phyloP scores from a whole-genome alignment of 1,284 basidiomycete genomes.

The Rhodotorula sp. region DNA sequence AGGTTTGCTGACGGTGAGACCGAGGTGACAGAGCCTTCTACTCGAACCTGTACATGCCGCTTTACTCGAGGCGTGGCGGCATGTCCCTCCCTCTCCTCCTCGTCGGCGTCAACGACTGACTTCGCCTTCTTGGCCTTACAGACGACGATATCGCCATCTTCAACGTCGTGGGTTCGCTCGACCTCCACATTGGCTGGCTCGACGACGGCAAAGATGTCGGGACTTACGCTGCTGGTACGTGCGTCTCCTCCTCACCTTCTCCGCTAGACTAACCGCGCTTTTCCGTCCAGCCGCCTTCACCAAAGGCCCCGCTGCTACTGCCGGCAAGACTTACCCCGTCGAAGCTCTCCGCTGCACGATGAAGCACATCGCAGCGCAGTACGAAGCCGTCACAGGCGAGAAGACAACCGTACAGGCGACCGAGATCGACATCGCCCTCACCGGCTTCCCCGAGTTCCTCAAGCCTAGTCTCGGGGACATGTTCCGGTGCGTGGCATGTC shows the following conservation, averaged over 20 bases:
- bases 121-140: not conserved
- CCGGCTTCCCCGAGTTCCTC: not conserved
- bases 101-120: not conserved
- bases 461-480: not conserved
- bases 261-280: not conserved
- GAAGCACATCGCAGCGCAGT: not conserved
- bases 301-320: not conserved
- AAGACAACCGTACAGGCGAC: not conserved
- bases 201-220: constrained; percentile 19
- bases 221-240: not conserved
- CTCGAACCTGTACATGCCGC: not conserved
- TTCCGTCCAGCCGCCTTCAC: not conserved
- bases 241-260: not conserved
- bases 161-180: not conserved
- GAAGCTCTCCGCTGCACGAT: not conserved
- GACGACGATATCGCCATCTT: not conserved
- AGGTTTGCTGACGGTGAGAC: not conserved
- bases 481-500: not conserved
- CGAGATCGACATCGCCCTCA: not conserved
- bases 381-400: constrained; percentile 11
- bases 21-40: not conserved
- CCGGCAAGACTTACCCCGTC: constrained; percentile 18
- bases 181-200: constrained; percentile 4
- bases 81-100: not conserved
- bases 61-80: constrained; percentile 9